Evolutionary conservation across 2,329 filamentous ascomycete genomes (phyloP).

Genomic region (Penicillium rolfsii): DNA sequence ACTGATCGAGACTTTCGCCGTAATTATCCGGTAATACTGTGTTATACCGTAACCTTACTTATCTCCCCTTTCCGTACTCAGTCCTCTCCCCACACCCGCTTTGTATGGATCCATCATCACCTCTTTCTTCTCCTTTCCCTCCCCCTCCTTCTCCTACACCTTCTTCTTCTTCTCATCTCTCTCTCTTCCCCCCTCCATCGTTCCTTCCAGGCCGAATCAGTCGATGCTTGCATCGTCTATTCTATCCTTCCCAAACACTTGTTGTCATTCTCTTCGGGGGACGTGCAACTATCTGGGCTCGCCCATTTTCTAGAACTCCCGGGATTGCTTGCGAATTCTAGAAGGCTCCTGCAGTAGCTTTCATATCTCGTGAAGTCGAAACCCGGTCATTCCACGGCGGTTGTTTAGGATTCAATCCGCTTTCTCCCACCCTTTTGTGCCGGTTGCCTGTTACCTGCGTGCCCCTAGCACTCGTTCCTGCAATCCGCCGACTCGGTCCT

Average conservation of each 20-base stretch:
- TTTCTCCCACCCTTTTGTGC: slow-evolving; percentile 13
- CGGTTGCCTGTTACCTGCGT: slow-evolving; percentile 13
- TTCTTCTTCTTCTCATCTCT: slow-evolving; percentile 30
- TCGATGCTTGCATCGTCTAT: slow-evolving; percentile 39
- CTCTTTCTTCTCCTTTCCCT: slow-evolving; percentile 29
- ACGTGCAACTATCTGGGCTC: slow-evolving; percentile 19
- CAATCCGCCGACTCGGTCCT: slow-evolving; percentile 27
- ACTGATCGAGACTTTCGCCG: no score
- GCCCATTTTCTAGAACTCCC: slow-evolving; percentile 21
- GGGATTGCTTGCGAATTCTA: slow-evolving; percentile 15
- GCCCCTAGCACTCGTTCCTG: slow-evolving; percentile 9
- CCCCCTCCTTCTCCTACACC: slow-evolving; percentile 22
- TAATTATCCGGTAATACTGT: background rate
- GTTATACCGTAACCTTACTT: background rate
- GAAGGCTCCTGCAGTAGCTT: slow-evolving; percentile 7
- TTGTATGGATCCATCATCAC: slow-evolving; percentile 34
- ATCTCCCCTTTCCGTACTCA: slow-evolving; percentile 4
- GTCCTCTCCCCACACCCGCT: slow-evolving; percentile 30
- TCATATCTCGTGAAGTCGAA: background rate
- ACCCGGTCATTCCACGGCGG: slow-evolving; percentile 4
- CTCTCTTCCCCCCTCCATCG: slow-evolving; percentile 42
- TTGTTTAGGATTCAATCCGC: slow-evolving; percentile 15
- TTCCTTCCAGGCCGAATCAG: slow-evolving; percentile 47
- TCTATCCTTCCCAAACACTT: slow-evolving; percentile 32
- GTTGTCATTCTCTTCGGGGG: slow-evolving; percentile 36